Base-by-base conservation (phyloP, 305 asterid species). In the Plantago rigida region DNA sequence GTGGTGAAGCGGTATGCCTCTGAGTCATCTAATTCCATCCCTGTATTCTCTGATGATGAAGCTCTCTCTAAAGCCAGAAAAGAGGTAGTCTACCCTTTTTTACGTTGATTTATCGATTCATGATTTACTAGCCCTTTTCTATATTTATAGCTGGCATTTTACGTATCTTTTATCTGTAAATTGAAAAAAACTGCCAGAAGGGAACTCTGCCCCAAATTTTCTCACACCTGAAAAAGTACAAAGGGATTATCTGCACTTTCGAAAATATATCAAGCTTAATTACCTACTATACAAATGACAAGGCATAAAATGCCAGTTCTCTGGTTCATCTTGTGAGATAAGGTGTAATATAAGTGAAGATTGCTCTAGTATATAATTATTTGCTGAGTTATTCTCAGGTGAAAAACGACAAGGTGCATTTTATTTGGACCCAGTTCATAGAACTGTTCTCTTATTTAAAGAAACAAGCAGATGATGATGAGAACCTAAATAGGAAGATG, bases 371-470 rank as follows among this genome's bases (percentile, higher is more conserved):
- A 36, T 36, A 11, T 36, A 36, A 36, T 36, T 36, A 36, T 36
- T 36, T 36, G 44, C 44, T 8, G 44, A 36, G 0, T 36, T 36
- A 65, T 65, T 69, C 62, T 67, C 70, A 92, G 99, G 87, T 76
- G 14, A 86, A 77, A 75, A 92, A 78, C 50, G 76, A 78, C 39
- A 77, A 64, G 76, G 94, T 84, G 76, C 86, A 84, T 48, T 88
- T 92, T 72, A 59, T 92, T 56, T 88, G 99, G 99, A 81, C 89
- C 29, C 96, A 86, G 63, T 84, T 92, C 66, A 64, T 91, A 1
- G 99, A 92, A 68, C 59, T 92, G 73, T 71, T 63, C 62, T 68
- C 85, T 5, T 83, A 83, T 71, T 81, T 83, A 71, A 80, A 77
- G 82, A 83, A 77, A 47, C 89, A 84, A 80, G 94, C 86, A 4